Evolutionary conservation across 2,329 filamentous ascomycete species (phyloP), one percentile per base, ranked within the genome.

Genomic region (Colletotrichum kahawae): DNA sequence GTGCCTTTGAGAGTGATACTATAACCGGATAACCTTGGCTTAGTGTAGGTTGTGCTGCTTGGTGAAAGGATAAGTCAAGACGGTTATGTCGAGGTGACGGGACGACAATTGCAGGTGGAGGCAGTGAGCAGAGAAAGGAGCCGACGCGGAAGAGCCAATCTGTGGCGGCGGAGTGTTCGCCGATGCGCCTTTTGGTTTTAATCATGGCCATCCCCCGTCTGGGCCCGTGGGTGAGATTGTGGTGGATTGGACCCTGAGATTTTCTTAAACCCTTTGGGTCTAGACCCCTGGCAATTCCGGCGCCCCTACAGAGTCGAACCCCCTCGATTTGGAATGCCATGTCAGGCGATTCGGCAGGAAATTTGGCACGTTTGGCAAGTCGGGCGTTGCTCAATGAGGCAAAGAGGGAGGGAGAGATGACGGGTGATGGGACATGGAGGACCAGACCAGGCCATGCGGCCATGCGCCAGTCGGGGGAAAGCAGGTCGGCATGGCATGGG

Each of bases 211-310:
- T 34, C 57, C 29, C 31, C 29, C 31, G 12, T 34, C 31, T 34
- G 18, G 62, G 21, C 43, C 33, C 65, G 33, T 62, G 43, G n/a
- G 43, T 48, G n/a, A 13, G 43, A 48, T 10, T 48, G 43, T 48
- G 72, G 68, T 38, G 38, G 43, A 63, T 63, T 71, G 68, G 72
- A 75, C 72, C 72, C 72, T 75, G 62, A 75, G 56, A 71, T 63
- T 63, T 74, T 64, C 33, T 59, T 38, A 27, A 67, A 48, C 62
- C 48, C 38, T 62, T 34, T 33, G 38, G 62, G 72, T 21, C 62
- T 62, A 54, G 62, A 54, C 62, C 38, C 60, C 51, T 27, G 31
- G n/a, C n/a, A 33, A 27, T 33, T 36, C 67, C 48, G 29, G 27
- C 27, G 34, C 33, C 65, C 65, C 65, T 67, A 66, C 14, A 51